Evolutionary conservation across 2,329 filamentous ascomycete species (phyloP), one percentile per base, ranked within the genome.

Genomic region (Lasiodiplodia theobromae): DNA sequence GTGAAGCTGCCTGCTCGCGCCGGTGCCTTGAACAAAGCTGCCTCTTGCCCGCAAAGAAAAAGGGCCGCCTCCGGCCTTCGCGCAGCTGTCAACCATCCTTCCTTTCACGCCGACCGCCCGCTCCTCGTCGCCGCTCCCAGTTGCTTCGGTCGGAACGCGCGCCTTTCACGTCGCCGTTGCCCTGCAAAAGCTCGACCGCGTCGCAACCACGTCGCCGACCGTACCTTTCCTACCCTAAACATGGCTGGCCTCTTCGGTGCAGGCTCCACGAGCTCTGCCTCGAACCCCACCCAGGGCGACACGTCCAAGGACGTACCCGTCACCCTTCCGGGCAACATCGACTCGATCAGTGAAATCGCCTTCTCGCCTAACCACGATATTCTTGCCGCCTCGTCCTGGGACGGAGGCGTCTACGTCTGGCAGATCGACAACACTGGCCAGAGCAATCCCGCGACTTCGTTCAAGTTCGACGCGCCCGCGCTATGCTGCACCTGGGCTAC

Each of bases 331-430:
- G 96, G 96, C 8, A 34, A 34, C 25, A 90, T 93, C 73, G 96
- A 99, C 82, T 92, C 92, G 80, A 91, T 98, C 76, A 94, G 94
- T 44, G 93, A 94, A 77, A 86, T 99, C 70, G 85, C 89, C 60
- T 99, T 97, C 83, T 94, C 91, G 16, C 89, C 91, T 1, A 85
- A 85, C 66, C 87, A 83, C 72, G 93, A 98, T 75, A 92, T 96
- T 78, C 86, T 99, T 21, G 94, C 95, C 28, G 92, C 97, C 44
- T 85, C 93, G 58, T 97, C 93, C 74, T 99, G 96, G 96, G 96
- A 99, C 82, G 97, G 96, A 84, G 97, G 97, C 80, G 93, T 98
- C 71, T 91, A 94, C 77, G 95, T 99, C 78, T 99, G 98, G 83
- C 93, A 98, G 80, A 93, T 98, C 77, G 89, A 91, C 72, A 82